phyloP scores from a whole-genome alignment of 768 basidiomycete species.

The Boletus patriciae region DNA sequence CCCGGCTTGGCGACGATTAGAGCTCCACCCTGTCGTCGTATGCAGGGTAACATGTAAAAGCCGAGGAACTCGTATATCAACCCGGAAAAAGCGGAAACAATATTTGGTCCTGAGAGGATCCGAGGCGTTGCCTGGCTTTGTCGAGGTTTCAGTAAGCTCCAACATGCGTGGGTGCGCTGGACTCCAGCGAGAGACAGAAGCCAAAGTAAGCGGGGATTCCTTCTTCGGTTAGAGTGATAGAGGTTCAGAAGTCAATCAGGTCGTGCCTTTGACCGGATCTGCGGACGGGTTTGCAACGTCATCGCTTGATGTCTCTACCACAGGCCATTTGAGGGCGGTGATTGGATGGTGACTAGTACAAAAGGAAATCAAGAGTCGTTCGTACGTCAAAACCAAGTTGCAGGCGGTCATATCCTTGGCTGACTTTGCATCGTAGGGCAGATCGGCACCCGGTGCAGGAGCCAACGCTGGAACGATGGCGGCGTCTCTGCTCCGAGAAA shows the following conservation, averaged over 20 bases:
- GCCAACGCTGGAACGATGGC: no score
- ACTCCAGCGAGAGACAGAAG: not conserved
- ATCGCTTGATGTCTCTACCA: not conserved
- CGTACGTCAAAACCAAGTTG: not conserved
- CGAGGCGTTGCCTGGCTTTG: not conserved
- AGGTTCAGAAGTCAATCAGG: not conserved
- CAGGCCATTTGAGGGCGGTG: not conserved
- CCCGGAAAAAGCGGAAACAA: not conserved
- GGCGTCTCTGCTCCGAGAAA: not conserved
- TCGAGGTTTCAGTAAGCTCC: not conserved
- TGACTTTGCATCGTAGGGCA: not conserved
- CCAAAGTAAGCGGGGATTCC: not conserved
- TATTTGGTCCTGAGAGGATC: not conserved
- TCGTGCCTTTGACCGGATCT: no score
- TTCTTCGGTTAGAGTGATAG: not conserved
- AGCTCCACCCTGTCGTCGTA: not conserved
- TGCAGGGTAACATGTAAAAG: not conserved
- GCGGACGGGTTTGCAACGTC: not conserved
- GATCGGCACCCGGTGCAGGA: not conserved
- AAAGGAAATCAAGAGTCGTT: not conserved
- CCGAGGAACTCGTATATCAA: not conserved
- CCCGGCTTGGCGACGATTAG: conserved; percentile 3
- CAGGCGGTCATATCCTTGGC: not conserved
- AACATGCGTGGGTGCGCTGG: not conserved
- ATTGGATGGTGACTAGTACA: not conserved